Evolutionary conservation across 1,284 basidiomycete genomes (phyloP), one percentile per base, ranked within the genome.

Genomic region (Vanrija pseudolonga): DNA sequence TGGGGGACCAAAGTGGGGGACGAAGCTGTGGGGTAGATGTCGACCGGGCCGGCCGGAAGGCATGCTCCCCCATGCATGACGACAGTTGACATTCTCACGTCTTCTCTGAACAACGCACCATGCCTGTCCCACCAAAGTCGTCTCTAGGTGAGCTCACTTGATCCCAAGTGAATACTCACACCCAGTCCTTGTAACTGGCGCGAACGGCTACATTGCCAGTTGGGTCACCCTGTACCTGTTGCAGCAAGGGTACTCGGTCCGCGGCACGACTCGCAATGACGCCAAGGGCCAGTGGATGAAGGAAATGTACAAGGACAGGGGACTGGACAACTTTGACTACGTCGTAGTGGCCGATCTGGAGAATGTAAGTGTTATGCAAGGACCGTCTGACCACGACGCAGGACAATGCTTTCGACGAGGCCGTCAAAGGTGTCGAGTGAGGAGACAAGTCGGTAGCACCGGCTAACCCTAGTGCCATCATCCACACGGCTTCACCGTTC

Each of bases 271-370:
- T 6, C 69, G 79, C 14, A 70, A 65, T 22, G 56, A 56, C 2
- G 68, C 67, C 18, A 80, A 80, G 64, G 76, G 77, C 5, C 61
- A 74, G 3, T 77, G 76, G 60, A 65, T 76, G 41, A 62, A 68
- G 50, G 50, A 76, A 4, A 64, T 76, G 51, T 76, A 55, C 45
- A 24, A 22, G 9, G 42, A 23, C 3, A n/a, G 53, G 22, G 62
- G 62, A 9, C 54, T 53, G 14, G 77, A 80, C 58, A 78, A 77
- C 63, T 74, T 81, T 56, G 79, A 80, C 56, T 60, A 78, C 61
- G 78, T 77, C 43, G 69, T 81, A 18, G 81, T 82, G 6, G 71
- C 78, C 14, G 82, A 84, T 61, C 79, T 84, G 56, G 78, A 78
- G 36, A 77, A 78, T 73, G 79, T 79, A 28, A 44, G 19, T 26